Conservation (phyloP, 2,329 filamentous ascomycete species). For the Colletotrichum noveboracense region DNA sequence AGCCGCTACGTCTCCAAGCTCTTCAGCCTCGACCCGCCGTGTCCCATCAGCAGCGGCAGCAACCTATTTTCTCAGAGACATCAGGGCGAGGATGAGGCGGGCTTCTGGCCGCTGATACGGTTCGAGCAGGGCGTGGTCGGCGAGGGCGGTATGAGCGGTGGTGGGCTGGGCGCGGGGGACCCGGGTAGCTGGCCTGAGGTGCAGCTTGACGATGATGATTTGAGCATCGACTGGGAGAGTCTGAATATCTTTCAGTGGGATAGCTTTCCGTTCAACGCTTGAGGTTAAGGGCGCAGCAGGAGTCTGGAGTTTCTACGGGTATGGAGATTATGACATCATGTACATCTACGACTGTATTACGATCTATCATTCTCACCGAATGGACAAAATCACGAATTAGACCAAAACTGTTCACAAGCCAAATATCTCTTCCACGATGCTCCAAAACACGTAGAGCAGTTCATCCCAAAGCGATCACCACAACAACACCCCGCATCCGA, state of each 20-base stretch:
- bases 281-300: background rate
- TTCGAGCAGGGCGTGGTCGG: background rate
- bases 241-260: background rate
- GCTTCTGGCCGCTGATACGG: background rate
- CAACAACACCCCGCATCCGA: background rate
- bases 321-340: background rate
- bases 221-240: background rate
- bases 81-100: background rate
- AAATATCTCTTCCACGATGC: background rate
- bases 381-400: background rate
- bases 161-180: background rate
- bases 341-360: background rate
- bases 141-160: accelerated
- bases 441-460: background rate
- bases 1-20: conserved; percentile 32
- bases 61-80: background rate
- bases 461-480: background rate
- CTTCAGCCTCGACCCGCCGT: conserved; percentile 24
- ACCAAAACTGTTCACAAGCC: background rate
- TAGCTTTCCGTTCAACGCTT: background rate
- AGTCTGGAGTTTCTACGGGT: background rate
- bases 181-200: background rate
- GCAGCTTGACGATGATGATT: background rate
- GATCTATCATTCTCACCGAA: background rate
- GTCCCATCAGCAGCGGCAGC: background rate